Base-by-base conservation (phyloP, 768 basidiomycete genomes). In the Xerocomellus amylosporus region DNA sequence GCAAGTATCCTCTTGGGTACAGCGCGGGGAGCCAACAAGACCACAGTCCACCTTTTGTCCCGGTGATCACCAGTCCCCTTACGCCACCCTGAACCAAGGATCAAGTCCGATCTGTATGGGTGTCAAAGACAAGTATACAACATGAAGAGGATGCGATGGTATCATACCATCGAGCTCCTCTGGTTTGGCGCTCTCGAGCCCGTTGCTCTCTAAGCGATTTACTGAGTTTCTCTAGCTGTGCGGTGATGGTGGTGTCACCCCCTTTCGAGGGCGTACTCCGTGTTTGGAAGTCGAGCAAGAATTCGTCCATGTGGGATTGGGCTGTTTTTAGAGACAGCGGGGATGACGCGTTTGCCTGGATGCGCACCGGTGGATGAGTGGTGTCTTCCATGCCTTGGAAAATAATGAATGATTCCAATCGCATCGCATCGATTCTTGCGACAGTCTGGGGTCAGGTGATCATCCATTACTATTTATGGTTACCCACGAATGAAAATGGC, bases 151-250 rank as follows among this genome's bases (percentile, higher is more conserved):
- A 13, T 7, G 8, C 5, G 20, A 19, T 1, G 3, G 17, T 19
- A 38, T 38, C 17, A 33, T 55, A 67, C 58, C 59, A 54, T 51
- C 26, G 19, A 12, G 14, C 38, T 36, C 28, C 13, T 53, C 20
- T 58, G 14, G 36, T 53, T 54, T 34, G 54, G 14, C 66, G 66
- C 39, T 64, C 64, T 26, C 62, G 62, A 44, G 53, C 53, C 1
- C 77, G 69, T 59, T 84, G 77, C 55, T 82, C 80, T 47, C 75
- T 75, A 55, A 85, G 64, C 5, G 83, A 81, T 48, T 74, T 73
- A 42, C 73, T 73, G 46, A 85, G 68, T 64, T 85, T 85, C 63
- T 80, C 77, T 20, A 85, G 72, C 61, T 85, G 84, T 5, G 82
- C 82, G 0, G 77, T 83, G 43, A 83, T 80, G 5, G 83, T 76